Base-by-base conservation (phyloP, 1,284 basidiomycete genomes). In the Cryptococcus sp. region DNA sequence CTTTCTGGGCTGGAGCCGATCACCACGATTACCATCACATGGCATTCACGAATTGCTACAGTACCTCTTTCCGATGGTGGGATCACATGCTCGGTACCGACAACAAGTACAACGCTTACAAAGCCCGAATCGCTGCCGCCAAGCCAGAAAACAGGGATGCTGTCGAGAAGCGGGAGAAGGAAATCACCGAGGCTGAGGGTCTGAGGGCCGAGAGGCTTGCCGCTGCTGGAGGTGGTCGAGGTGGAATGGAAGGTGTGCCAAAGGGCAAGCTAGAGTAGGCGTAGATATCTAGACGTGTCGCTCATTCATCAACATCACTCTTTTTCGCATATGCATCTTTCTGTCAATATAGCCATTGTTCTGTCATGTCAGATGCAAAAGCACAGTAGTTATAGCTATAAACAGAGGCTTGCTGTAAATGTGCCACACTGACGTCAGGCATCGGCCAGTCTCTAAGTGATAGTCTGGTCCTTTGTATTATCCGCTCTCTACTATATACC, bases 1-100 rank as follows among this genome's bases (percentile, higher is more conserved):
- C 94, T 3, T 91, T 98, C 82, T 98, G 94, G 94, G 91, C 91
- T 22, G 94, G 96, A 46, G 96, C 94, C 0, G 96, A 98, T 70
- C 93, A 97, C 80, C 93, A 97, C 76, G 93, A 92, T 71, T 93
- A 90, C 82, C 91, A 93, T 75, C 90, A 93, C 77, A 57, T 59
- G 57, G 63, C 68, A 2, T 70, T 71, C 50, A 63, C 64, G 50
- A 72, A 75, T 64, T 92, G 91, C 80, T 93, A 82, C 75, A 87
- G 88, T 18, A 92, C 91, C 28, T 88, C 86, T 16, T 94, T 94
- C 84, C 83, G 91, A 49, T 93, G 88, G 87, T 91, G 88, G 78
- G 91, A 94, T 74, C 81, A 81, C 61, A 76, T 89, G 61, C 85
- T 87, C 69, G 91, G 90, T 58, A 93, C 91, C 7, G 90, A 94